Conservation (phyloP, 1,284 basidiomycete genomes). For the Porogramme epimiltina region DNA sequence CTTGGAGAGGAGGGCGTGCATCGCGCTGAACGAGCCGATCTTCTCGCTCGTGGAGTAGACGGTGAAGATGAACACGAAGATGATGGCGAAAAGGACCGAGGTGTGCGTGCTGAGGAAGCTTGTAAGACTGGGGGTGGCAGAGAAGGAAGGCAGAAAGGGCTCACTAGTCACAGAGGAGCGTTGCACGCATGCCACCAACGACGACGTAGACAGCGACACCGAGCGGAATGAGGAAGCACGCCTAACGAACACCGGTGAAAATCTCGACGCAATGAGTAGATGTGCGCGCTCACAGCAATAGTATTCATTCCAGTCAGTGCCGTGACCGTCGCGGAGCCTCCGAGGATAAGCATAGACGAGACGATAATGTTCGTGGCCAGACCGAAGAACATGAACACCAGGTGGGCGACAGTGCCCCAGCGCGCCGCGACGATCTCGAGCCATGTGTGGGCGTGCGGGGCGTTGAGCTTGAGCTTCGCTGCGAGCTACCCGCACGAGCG, state of each 20-base stretch:
- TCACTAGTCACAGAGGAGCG: slow-evolving; percentile 42
- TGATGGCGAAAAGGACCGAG: slow-evolving; percentile 79
- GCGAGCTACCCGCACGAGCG: slow-evolving; percentile 36
- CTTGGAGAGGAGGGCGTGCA: slow-evolving; percentile 53
- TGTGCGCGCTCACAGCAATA: slow-evolving; percentile 44
- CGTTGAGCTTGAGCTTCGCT: slow-evolving; percentile 63
- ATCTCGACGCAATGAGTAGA: neutral
- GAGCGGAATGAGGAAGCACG: slow-evolving; percentile 65
- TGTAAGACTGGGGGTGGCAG: neutral
- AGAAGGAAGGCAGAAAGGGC: neutral
- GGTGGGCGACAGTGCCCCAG: slow-evolving; percentile 60
- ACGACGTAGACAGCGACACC: slow-evolving; percentile 61
- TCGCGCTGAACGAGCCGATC: slow-evolving; percentile 52
- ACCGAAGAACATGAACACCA: slow-evolving; percentile 70
- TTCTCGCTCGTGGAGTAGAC: slow-evolving; percentile 72
- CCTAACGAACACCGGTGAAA: slow-evolving; percentile 32
- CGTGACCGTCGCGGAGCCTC: slow-evolving; percentile 64
- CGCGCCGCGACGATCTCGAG: slow-evolving; percentile 64
- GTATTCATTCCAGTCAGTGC: slow-evolving; percentile 57
- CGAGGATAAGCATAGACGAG: slow-evolving; percentile 60
- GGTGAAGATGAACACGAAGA: slow-evolving; percentile 64
- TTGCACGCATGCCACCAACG: slow-evolving; percentile 51
- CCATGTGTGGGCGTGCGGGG: slow-evolving; percentile 60
- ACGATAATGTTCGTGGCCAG: slow-evolving; percentile 67
- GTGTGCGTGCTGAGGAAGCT: slow-evolving; percentile 67